These are phyloP conservation scores for Plenodomus lindquistii DNA, from an alignment of 2,329 filamentous ascomycete genomes.

Conservation along the genomic window DNA sequence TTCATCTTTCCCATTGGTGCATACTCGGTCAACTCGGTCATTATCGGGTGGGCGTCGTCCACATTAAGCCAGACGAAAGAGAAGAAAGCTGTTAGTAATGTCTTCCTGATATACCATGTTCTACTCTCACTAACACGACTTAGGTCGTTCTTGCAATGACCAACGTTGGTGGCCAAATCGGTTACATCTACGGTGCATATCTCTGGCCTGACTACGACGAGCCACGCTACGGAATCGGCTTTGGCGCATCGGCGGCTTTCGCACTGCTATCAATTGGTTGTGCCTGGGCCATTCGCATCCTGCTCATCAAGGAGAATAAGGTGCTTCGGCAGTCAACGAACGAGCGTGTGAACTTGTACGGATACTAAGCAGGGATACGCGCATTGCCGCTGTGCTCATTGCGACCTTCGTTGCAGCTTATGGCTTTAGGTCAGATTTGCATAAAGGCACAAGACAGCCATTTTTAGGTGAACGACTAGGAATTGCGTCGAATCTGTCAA, in stretches of 20 bases:
- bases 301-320: constrained; percentile 36
- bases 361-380: constrained; percentile 21
- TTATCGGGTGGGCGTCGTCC: constrained; percentile 35
- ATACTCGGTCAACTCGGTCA: constrained; percentile 37
- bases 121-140: neutral
- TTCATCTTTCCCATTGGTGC: constrained; percentile 38
- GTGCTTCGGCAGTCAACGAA: constrained; percentile 25
- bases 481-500: no score
- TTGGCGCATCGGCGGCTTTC: constrained; percentile 34
- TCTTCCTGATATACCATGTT: neutral
- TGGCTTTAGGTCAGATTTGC: no score
- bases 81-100: constrained; percentile 28
- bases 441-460: no score
- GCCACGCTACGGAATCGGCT: constrained; percentile 32
- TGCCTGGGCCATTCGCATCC: constrained; percentile 28
- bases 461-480: no score
- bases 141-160: constrained; percentile 37
- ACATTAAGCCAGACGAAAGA: constrained; percentile 35
- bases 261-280: constrained; percentile 33
- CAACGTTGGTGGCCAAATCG: constrained; percentile 32
- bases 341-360: constrained; percentile 34
- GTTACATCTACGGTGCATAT: constrained; percentile 36
- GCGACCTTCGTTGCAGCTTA: no score
- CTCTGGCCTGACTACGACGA: constrained; percentile 30
- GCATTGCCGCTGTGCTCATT: no score